Percentiles rank a stretch among this genome's conserved stretches.
phyloP scores from a whole-genome alignment of 768 basidiomycete species.

The Trametes meyenii region DNA sequence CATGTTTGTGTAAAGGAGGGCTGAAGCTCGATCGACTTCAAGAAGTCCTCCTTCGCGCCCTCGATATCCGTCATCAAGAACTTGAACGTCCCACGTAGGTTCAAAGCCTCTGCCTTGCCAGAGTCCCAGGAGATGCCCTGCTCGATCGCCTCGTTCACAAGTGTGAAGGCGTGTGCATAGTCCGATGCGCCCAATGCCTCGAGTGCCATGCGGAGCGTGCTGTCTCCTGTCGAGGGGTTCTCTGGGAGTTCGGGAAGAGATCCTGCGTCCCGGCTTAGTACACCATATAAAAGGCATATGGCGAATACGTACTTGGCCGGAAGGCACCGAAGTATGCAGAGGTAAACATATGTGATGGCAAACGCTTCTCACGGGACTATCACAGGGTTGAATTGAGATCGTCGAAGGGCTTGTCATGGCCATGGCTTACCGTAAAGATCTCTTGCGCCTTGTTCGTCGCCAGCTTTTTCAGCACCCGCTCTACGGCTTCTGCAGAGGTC shows the following conservation, averaged over 20 bases:
- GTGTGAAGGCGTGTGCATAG: slow-evolving; percentile 76
- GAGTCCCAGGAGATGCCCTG: slow-evolving; percentile 80
- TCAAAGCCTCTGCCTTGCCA: slow-evolving; percentile 85
- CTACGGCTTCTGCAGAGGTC: slow-evolving; percentile 75
- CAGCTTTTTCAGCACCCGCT: slow-evolving; percentile 88
- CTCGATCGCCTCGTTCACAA: slow-evolving; percentile 83
- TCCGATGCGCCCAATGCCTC: slow-evolving; percentile 84
- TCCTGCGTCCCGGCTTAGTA: slow-evolving; percentile 40
- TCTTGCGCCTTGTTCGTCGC: slow-evolving; percentile 72
- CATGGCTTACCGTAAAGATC: slow-evolving; percentile 60
- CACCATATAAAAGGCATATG: neutral
- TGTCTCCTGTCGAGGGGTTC: slow-evolving; percentile 76
- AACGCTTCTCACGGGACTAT: slow-evolving; percentile 72
- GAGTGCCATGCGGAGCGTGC: slow-evolving; percentile 77
- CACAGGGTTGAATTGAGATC: too few relatives aligned
- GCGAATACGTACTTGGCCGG: slow-evolving; percentile 70
- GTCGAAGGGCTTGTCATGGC: neutral
- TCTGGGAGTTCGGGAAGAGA: slow-evolving; percentile 74
- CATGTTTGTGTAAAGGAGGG: slow-evolving; percentile 82
- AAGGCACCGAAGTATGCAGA: slow-evolving; percentile 97
- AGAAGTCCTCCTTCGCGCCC: slow-evolving; percentile 83
- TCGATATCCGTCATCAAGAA: slow-evolving; percentile 87
- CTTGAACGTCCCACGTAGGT: slow-evolving; percentile 96
- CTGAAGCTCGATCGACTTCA: slow-evolving; percentile 68
- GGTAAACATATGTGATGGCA: slow-evolving; percentile 91